phyloP scores from a whole-genome alignment of 2,329 filamentous ascomycete species.

The Metarhizium humberi region DNA sequence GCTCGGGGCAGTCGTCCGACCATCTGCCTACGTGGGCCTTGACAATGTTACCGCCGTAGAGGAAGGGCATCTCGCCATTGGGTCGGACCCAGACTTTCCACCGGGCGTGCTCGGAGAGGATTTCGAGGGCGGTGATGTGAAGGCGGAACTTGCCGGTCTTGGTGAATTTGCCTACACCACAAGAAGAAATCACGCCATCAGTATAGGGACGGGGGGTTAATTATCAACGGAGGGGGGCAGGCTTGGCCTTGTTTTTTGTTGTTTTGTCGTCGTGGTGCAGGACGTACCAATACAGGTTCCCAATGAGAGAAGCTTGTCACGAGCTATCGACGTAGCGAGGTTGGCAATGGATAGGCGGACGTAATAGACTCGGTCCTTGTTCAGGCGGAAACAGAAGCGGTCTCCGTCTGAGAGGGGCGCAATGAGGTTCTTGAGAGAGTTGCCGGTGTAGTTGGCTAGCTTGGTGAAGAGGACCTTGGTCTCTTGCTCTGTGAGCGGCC shows the following conservation, averaged over 20 bases:
- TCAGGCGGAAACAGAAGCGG: conserved; percentile 77
- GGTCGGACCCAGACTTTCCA: conserved; percentile 97
- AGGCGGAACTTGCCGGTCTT: conserved; percentile 94
- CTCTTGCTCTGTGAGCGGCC: conserved; percentile 70
- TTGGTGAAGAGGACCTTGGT: conserved; percentile 81
- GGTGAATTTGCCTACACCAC: conserved; percentile 72
- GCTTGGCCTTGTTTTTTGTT: no score
- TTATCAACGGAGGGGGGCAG: no score
- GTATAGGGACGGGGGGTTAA: no score
- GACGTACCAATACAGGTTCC: conserved; percentile 66
- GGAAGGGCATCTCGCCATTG: conserved; percentile 94
- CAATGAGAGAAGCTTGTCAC: conserved; percentile 75
- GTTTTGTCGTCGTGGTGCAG: not conserved
- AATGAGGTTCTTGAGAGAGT: conserved; percentile 77
- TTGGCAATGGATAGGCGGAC: conserved; percentile 85
- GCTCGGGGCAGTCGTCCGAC: conserved; percentile 87
- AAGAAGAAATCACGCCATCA: no score
- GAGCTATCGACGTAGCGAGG: conserved; percentile 74
- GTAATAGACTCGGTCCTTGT: conserved; percentile 83
- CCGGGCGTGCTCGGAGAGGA: conserved; percentile 82
- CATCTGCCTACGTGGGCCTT: conserved; percentile 64
- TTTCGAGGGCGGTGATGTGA: conserved; percentile 80
- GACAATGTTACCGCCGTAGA: conserved; percentile 87
- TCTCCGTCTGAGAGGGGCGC: conserved; percentile 62
- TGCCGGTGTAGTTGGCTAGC: conserved; percentile 86